phyloP scores from a whole-genome alignment of 345 rosid species.

The Brassica rapa region DNA sequence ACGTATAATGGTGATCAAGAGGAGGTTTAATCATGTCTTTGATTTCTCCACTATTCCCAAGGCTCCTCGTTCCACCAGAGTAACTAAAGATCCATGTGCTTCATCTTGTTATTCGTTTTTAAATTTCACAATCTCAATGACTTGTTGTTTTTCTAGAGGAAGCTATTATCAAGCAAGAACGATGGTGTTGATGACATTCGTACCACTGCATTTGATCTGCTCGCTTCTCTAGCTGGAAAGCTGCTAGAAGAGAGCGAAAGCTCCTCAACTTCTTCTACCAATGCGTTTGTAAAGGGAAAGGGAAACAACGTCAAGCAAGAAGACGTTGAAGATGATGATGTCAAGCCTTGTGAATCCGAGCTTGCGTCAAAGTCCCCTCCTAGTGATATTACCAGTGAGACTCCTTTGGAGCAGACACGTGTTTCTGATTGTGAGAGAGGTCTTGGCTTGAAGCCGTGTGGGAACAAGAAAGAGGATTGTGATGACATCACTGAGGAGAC shows the following conservation, averaged over 20 bases:
- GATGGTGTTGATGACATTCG: constrained; percentile 45
- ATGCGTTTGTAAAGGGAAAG: constrained; percentile 56
- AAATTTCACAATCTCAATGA: constrained; percentile 24
- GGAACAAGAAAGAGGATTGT: constrained; percentile 26
- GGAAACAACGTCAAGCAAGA: constrained; percentile 44
- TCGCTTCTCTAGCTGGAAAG: constrained; percentile 90
- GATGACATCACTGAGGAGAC: constrained; percentile 41
- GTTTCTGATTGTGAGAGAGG: constrained; percentile 36
- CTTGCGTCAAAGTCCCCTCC: constrained; percentile 33
- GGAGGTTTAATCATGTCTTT: constrained; percentile 63
- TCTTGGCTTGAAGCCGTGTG: constrained; percentile 40
- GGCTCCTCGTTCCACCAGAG: constrained; percentile 89
- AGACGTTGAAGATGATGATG: constrained; percentile 27
- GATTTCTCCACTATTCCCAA: constrained; percentile 60
- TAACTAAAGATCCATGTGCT: constrained; percentile 29
- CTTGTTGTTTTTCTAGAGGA: constrained; percentile 51
- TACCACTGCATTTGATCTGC: constrained; percentile 72
- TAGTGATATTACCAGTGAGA: constrained; percentile 33
- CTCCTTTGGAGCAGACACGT: constrained; percentile 38
- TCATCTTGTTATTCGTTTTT: neutral
- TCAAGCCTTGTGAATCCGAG: constrained; percentile 48
- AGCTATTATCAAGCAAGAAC: constrained; percentile 43
- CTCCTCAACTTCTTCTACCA: constrained; percentile 73
- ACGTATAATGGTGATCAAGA: constrained; percentile 74
- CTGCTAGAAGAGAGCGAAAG: constrained; percentile 80